Conservation (phyloP, 2,329 filamentous ascomycete species). For the Alternaria triticimaculans region DNA sequence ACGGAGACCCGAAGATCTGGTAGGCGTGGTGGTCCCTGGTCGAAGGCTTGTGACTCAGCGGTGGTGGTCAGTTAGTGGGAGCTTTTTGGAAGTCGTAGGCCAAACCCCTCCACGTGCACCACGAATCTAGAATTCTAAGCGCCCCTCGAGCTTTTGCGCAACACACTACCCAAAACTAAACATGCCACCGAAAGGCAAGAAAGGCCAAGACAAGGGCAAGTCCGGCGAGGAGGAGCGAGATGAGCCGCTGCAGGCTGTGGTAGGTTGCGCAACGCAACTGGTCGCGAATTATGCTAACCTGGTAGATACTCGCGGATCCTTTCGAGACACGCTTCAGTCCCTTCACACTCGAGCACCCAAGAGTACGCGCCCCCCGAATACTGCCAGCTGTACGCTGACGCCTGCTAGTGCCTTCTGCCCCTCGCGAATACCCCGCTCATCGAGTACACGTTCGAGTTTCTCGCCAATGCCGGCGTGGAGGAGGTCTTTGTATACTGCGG, state of each 20-base stretch:
- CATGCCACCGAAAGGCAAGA: conserved; percentile 59
- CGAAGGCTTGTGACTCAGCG: conserved; percentile 24
- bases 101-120: conserved; percentile 18
- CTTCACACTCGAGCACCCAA: conserved; percentile 85
- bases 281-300: conserved; percentile 23
- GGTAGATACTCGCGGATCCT: conserved; percentile 85
- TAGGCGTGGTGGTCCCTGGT: conserved; percentile 17
- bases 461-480: conserved; percentile 93
- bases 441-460: conserved; percentile 96
- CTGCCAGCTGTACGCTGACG: conserved; percentile 26
- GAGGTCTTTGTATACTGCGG: conserved; percentile 93
- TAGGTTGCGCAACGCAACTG: conserved; percentile 46
- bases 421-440: conserved; percentile 93
- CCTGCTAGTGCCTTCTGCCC: conserved; percentile 80
- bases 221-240: conserved; percentile 64
- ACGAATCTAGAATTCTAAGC: conserved; percentile 15
- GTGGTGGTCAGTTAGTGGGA: conserved; percentile 14
- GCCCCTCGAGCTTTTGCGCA: conserved; percentile 11
- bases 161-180: background rate
- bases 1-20: conserved; percentile 20
- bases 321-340: conserved; percentile 92
- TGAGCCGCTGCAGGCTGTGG: conserved; percentile 68
- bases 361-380: conserved; percentile 63
- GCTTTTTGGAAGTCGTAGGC: conserved; percentile 14
- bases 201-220: conserved; percentile 50